Evolutionary conservation across 768 basidiomycete species (phyloP).

Genomic region (Pholiota molesta): DNA sequence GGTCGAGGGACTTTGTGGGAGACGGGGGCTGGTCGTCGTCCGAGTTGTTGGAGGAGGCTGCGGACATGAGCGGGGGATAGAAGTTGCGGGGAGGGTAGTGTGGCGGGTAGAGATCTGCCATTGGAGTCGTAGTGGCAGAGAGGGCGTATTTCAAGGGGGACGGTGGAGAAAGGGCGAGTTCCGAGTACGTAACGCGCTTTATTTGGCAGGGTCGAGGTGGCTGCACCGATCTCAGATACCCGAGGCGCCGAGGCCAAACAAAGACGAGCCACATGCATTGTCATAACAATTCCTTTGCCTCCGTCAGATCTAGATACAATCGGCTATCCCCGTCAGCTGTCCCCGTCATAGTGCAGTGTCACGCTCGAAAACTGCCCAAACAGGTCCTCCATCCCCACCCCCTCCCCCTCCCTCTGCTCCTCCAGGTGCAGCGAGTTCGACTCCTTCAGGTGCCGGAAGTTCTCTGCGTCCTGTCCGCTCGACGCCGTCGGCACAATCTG

Average conservation of each 20-base stretch:
- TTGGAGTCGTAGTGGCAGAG: conserved; percentile 34
- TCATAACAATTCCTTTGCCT: conserved; percentile 28
- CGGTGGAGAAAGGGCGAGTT: conserved; percentile 49
- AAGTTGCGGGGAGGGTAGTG: conserved; percentile 39
- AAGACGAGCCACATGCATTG: conserved; percentile 22
- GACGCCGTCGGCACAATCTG: conserved; percentile 84
- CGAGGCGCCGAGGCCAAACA: conserved; percentile 44
- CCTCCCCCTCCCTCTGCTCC: conserved; percentile 49
- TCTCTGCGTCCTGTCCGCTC: conserved; percentile 81
- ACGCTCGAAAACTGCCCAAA: conserved; percentile 92
- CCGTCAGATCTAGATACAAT: conserved; percentile 25
- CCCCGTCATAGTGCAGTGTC: conserved; percentile 85
- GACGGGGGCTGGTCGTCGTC: conserved; percentile 44
- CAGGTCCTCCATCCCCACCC: conserved; percentile 56
- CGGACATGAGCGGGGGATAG: conserved; percentile 38
- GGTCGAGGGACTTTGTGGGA: conserved; percentile 44
- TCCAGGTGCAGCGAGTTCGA: conserved; percentile 91
- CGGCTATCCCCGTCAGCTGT: conserved; percentile 29
- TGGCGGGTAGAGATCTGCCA: conserved; percentile 63
- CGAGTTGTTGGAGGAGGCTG: conserved; percentile 25
- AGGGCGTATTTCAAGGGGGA: conserved; percentile 29
- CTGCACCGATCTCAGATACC: conserved; percentile 36
- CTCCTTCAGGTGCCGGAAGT: conserved; percentile 91
- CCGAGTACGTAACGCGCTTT: conserved; percentile 46
- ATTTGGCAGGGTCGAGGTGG: conserved; percentile 24